A percentile compares a stretch with the other conserved stretches of the same genome.
Conservation (phyloP, 805 yeast species). For the Candida railenensis region DNA sequence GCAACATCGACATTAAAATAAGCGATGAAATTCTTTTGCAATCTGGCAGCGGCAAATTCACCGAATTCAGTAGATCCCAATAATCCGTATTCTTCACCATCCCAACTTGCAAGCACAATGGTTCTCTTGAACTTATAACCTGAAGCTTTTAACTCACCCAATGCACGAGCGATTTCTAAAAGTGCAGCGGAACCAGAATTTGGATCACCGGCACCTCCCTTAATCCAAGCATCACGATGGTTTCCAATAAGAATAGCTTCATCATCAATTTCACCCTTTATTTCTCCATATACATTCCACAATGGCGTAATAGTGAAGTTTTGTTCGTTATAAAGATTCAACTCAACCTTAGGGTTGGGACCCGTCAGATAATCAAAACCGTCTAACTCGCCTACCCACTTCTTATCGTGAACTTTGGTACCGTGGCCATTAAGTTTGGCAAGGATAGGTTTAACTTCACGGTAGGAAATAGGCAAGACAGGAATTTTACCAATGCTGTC, state of each 20-base stretch:
- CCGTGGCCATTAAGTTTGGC: constrained; percentile 39
- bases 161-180: constrained; percentile 42
- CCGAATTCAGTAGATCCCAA: constrained; percentile 59
- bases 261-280: constrained; percentile 36
- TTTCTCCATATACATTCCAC: constrained; percentile 44
- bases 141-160: constrained; percentile 32
- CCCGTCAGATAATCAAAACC: constrained; percentile 41
- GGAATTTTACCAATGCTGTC: constrained; percentile 39
- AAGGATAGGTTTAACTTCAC: constrained; percentile 45
- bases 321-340: constrained; percentile 43
- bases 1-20: constrained; percentile 54
- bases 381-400: constrained; percentile 41
- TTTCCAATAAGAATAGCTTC: constrained; percentile 45
- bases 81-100: constrained; percentile 50
- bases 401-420: constrained; percentile 21
- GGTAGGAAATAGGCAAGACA: constrained; percentile 42
- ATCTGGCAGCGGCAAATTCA: constrained; percentile 41
- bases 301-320: constrained; percentile 39
- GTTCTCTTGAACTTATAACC: constrained; percentile 41
- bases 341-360: constrained; percentile 32
- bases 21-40: constrained; percentile 45
- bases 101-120: constrained; percentile 38
- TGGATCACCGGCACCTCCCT: constrained; percentile 50
- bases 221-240: constrained; percentile 49
- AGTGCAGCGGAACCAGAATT: constrained; percentile 45